Evolutionary conservation across 2,329 filamentous ascomycete species (phyloP).

Genomic region (Paecilomyces sp.): DNA sequence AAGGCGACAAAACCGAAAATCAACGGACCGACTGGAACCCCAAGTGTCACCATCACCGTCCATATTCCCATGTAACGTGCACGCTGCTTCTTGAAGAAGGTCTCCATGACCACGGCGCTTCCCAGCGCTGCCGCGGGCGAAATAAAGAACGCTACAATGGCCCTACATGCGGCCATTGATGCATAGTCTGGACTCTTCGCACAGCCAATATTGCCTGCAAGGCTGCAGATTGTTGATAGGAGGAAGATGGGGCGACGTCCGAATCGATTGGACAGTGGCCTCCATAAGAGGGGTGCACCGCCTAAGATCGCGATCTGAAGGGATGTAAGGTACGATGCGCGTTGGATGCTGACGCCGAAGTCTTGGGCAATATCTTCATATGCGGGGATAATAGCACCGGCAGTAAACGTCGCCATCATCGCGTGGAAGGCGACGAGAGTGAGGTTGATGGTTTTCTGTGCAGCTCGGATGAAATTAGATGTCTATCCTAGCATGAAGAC

Average conservation of each 20-base stretch:
- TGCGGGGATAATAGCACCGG: conserved; percentile 48
- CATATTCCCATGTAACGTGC: conserved; percentile 52
- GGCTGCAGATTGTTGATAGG: conserved; percentile 41
- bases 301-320: conserved; percentile 51
- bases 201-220: conserved; percentile 48
- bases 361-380: conserved; percentile 48
- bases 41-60: conserved; percentile 47
- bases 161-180: conserved; percentile 45
- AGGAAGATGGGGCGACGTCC: conserved; percentile 51
- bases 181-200: conserved; percentile 43
- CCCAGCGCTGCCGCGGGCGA: conserved; percentile 48
- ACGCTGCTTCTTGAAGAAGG: conserved; percentile 50
- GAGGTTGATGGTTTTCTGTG: conserved; percentile 47
- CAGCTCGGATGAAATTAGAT: neutral
- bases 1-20: conserved; percentile 41
- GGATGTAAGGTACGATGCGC: conserved; percentile 48
- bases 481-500: too few relatives aligned
- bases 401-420: conserved; percentile 51
- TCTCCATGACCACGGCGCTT: conserved; percentile 52
- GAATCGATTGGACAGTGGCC: conserved; percentile 47
- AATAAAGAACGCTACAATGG: conserved; percentile 51
- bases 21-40: conserved; percentile 35
- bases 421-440: conserved; percentile 51
- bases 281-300: conserved; percentile 50
- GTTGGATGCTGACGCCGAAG: conserved; percentile 41